Conservation (phyloP, 2,329 filamentous ascomycete species). For the Fusarium hainanense region DNA sequence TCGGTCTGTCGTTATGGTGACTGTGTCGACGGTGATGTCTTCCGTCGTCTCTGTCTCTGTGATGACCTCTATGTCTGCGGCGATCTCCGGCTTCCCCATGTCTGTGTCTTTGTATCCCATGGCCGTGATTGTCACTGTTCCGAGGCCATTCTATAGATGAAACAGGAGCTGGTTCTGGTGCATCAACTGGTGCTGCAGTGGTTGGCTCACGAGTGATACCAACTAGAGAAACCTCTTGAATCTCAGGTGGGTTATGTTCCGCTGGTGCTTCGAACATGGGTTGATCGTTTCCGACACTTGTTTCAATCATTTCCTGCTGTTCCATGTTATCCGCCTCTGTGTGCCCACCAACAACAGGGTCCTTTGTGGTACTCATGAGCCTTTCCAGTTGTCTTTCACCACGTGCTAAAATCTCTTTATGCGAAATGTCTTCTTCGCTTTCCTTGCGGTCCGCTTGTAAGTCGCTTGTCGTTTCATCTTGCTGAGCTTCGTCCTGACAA, state of each 20-base stretch:
- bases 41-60: not conserved
- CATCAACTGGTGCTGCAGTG: no score
- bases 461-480: not conserved
- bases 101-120: not conserved
- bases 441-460: not conserved
- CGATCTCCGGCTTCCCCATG: not conserved
- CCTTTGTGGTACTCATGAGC: not conserved
- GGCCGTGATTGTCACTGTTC: no score
- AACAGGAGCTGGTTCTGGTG: not conserved
- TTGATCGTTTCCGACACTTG: no score
- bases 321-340: not conserved
- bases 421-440: not conserved
- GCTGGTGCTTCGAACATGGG: not conserved
- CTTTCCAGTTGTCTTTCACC: not conserved
- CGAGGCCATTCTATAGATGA: not conserved
- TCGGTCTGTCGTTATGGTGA: not conserved
- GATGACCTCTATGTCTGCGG: no score
- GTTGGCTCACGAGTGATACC: no score
- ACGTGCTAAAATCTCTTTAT: not conserved
- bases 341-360: no score
- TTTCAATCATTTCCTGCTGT: no score
- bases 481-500: no score
- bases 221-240: fast-evolving
- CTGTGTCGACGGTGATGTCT: not conserved
- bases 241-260: fast-evolving